These are phyloP conservation scores for Omphalotus olearius DNA, from an alignment of 1,284 basidiomycete genomes.

Conservation along the genomic window DNA sequence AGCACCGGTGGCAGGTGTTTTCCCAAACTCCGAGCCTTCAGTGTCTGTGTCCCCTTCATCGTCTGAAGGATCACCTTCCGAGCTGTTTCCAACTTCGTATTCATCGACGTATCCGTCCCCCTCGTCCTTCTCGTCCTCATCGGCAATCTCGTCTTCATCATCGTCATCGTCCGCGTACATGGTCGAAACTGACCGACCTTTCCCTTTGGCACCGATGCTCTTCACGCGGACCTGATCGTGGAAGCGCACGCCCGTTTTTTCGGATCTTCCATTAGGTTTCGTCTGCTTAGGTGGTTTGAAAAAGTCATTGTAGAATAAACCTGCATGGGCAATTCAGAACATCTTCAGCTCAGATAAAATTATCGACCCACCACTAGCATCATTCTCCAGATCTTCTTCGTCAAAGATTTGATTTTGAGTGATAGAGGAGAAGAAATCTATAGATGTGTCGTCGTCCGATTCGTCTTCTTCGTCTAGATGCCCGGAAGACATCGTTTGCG, in stretches of 20 bases:
- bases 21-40: slow-evolving; percentile 19
- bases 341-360: not conserved
- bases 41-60: slow-evolving; percentile 21
- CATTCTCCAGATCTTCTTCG: slow-evolving; percentile 38
- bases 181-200: slow-evolving; percentile 45
- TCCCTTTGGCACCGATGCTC: slow-evolving; percentile 68
- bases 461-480: slow-evolving; percentile 54
- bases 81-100: no score
- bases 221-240: slow-evolving; percentile 79
- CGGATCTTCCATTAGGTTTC: slow-evolving; percentile 14
- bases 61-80: slow-evolving; percentile 6
- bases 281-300: slow-evolving; percentile 52
- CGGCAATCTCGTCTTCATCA: slow-evolving; percentile 23
- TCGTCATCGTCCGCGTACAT: slow-evolving; percentile 34
- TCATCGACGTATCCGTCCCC: slow-evolving; percentile 25
- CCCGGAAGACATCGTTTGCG: slow-evolving; percentile 58
- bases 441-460: slow-evolving; percentile 46
- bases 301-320: slow-evolving; percentile 67
- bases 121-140: slow-evolving; percentile 24
- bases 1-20: slow-evolving; percentile 29
- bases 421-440: slow-evolving; percentile 72
- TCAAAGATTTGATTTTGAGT: slow-evolving; percentile 33
- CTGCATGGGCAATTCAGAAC: slow-evolving; percentile 28
- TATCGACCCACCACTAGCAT: slow-evolving; percentile 37
- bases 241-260: slow-evolving; percentile 59